Evolutionary conservation across 73 alveolate genomes (phyloP).

Genomic region (Diophrys sp.): DNA sequence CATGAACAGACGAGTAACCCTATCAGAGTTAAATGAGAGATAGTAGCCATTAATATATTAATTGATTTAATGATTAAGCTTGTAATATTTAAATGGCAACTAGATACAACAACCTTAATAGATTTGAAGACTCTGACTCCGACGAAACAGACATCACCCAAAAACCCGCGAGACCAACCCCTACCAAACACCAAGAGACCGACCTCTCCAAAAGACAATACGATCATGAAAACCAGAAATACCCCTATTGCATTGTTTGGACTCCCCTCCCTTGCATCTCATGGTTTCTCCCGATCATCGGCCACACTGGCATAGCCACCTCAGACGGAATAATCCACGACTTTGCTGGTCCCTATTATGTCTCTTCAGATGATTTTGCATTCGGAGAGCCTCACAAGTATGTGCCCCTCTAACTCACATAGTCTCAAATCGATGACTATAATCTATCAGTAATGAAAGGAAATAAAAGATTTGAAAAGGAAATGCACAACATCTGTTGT

Average conservation of each 20-base stretch:
- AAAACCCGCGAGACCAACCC: too few relatives aligned
- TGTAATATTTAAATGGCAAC: too few relatives aligned
- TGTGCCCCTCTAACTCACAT: constrained; percentile 60
- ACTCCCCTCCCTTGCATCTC: constrained; percentile 89
- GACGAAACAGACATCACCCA: too few relatives aligned
- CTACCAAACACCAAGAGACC: too few relatives aligned
- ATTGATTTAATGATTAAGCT: too few relatives aligned
- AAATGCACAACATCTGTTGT: constrained; percentile 66
- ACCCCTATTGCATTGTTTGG: constrained; percentile 95
- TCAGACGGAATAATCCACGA: constrained; percentile 91
- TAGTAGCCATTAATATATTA: too few relatives aligned
- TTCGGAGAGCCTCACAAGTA: constrained; percentile 91
- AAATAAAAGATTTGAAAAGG: constrained; percentile 32
- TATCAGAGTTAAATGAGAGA: too few relatives aligned
- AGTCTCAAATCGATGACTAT: constrained; percentile 41
- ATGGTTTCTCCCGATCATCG: constrained; percentile 88
- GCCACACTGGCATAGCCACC: constrained; percentile 92
- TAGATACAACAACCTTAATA: too few relatives aligned
- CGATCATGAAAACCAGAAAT: constrained; percentile 52
- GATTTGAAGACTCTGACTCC: too few relatives aligned
- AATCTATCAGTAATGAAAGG: constrained; percentile 58
- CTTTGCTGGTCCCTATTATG: constrained; percentile 93
- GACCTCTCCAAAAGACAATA: too few relatives aligned
- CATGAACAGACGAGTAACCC: too few relatives aligned
- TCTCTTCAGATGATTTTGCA: constrained; percentile 88